Evolutionary conservation across 1,284 basidiomycete genomes (phyloP).

Genomic region (Gymnopus androsaceus): DNA sequence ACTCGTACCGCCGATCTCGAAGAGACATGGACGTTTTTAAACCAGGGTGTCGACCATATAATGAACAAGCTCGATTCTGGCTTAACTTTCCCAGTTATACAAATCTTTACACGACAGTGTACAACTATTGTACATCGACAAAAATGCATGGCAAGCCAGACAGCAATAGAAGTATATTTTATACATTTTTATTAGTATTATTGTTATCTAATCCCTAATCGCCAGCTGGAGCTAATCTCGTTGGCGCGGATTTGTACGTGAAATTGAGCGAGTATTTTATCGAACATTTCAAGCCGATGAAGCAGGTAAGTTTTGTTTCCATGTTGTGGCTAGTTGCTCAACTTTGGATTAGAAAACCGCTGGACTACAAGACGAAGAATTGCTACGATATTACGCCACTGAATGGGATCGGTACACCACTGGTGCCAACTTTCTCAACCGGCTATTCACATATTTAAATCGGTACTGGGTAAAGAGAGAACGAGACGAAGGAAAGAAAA

Average conservation of each 20-base stretch:
- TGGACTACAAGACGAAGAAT: conserved; percentile 76
- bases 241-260: conserved; percentile 91
- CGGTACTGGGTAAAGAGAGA: conserved; percentile 99
- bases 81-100: no score
- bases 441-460: conserved; percentile 95
- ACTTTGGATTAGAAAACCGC: conserved; percentile 58
- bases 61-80: no score
- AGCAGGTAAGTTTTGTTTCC: conserved; percentile 49
- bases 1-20: no score
- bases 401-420: conserved; percentile 98
- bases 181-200: background rate
- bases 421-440: conserved; percentile 94
- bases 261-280: conserved; percentile 85
- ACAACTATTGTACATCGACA: conserved; percentile 93
- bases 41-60: no score
- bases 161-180: conserved; percentile 60
- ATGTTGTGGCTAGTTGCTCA: background rate
- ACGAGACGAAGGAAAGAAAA: conserved; percentile 95
- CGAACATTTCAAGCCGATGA: conserved; percentile 67
- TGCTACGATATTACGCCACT: conserved; percentile 88
- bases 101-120: conserved; percentile 88
- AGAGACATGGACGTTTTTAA: no score
- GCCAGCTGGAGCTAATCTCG: conserved; percentile 83
- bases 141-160: conserved; percentile 51
- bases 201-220: conserved; percentile 20